Percentiles rank a stretch among this genome's conserved stretches.
Conservation (phyloP, 495 filamentous ascomycete species). For the Tuber indicum region DNA sequence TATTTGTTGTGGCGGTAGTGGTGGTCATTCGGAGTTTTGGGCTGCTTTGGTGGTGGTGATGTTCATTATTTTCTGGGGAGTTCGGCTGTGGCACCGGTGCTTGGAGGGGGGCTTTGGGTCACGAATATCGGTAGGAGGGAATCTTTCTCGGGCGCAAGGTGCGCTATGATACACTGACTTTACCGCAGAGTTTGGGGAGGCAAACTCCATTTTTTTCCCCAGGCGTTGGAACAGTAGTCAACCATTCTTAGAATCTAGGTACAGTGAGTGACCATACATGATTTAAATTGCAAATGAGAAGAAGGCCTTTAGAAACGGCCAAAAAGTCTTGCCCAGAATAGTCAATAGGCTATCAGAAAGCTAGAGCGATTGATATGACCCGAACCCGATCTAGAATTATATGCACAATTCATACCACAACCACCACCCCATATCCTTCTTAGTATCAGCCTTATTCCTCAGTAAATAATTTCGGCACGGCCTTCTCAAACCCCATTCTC, state of each 20-base stretch:
- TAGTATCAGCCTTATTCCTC: not conserved
- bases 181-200: not conserved
- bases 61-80: not conserved
- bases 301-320: not conserved
- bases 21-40: not conserved
- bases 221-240: not conserved
- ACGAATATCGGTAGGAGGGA: not conserved
- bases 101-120: not conserved
- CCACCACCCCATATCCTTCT: not conserved
- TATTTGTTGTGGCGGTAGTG: not conserved
- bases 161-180: not conserved
- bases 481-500: constrained; percentile 35
- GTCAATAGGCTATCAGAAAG: not conserved
- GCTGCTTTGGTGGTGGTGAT: not conserved
- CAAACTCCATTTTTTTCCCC: not conserved
- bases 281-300: not conserved
- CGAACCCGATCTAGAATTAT: not conserved
- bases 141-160: not conserved
- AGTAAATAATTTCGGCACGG: constrained; percentile 22
- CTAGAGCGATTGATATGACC: not conserved
- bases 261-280: not conserved
- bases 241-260: not conserved
- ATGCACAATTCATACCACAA: not conserved
- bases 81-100: not conserved
- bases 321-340: not conserved